Conservation (phyloP, 2,329 filamentous ascomycete species). For the Aureobasidium pullulans region DNA sequence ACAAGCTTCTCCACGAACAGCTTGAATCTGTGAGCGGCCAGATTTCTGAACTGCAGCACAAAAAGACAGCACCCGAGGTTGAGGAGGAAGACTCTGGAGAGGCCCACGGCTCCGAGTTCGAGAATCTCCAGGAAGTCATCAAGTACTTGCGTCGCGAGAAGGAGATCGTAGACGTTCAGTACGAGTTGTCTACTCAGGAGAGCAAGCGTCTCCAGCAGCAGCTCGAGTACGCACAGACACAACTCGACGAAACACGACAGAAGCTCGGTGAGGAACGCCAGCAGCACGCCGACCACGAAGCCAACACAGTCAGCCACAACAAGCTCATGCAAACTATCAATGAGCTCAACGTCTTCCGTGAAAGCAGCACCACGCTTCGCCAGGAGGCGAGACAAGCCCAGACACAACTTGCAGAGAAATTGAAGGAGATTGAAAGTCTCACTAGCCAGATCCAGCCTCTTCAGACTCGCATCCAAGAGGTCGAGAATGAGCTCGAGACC, state of each 20-base stretch:
- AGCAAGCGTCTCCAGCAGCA: conserved; percentile 83
- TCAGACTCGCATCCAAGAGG: conserved; percentile 68
- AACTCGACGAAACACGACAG: conserved; percentile 81
- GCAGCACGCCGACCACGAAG: conserved; percentile 63
- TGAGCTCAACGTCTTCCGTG: conserved; percentile 90
- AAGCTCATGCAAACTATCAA: conserved; percentile 92
- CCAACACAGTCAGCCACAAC: conserved; percentile 70
- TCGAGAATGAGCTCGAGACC: conserved; percentile 72
- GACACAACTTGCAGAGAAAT: conserved; percentile 66
- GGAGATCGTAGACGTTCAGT: conserved; percentile 95
- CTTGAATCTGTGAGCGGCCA: conserved; percentile 67
- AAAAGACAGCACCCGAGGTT: conserved; percentile 47
- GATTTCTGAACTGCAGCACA: conserved; percentile 80
- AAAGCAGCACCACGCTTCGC: conserved; percentile 86
- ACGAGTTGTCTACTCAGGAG: conserved; percentile 82
- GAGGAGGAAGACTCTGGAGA: conserved; percentile 44
- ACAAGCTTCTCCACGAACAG: conserved; percentile 82
- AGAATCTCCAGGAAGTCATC: conserved; percentile 77
- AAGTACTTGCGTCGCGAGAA: conserved; percentile 89
- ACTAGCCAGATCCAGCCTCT: conserved; percentile 71
- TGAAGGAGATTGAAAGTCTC: conserved; percentile 65
- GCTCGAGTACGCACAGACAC: conserved; percentile 74
- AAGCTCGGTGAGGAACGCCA: conserved; percentile 87
- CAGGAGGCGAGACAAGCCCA: conserved; percentile 78
- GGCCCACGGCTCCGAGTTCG: conserved; percentile 40